phyloP scores from a whole-genome alignment of 2,329 filamentous ascomycete species.

The Sclerotinia nivalis region DNA sequence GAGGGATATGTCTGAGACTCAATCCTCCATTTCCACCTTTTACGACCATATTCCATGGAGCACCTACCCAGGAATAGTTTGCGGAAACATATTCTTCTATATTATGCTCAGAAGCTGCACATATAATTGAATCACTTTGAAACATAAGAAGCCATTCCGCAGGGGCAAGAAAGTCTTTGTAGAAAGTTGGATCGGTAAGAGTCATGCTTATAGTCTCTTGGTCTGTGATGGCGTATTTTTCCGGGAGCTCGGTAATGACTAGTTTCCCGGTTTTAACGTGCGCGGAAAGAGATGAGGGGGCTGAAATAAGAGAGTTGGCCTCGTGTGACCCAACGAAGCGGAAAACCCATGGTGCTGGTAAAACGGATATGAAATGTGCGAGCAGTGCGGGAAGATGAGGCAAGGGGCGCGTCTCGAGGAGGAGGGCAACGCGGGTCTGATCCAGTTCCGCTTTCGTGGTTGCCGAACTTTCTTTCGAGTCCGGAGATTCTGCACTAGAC shows the following conservation, averaged over 20 bases:
- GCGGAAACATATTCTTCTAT: slow-evolving; percentile 53
- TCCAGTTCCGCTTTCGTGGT: slow-evolving; percentile 40
- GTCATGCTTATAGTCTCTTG: slow-evolving; percentile 52
- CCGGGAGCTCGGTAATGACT: slow-evolving; percentile 45
- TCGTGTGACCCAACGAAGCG: slow-evolving; percentile 54
- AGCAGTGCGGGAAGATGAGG: slow-evolving; percentile 53
- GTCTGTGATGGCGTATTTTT: slow-evolving; percentile 50
- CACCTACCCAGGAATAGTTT: slow-evolving; percentile 49
- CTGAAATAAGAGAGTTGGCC: slow-evolving; percentile 47
- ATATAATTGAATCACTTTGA: slow-evolving; percentile 56
- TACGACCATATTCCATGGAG: slow-evolving; percentile 35
- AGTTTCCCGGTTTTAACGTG: slow-evolving; percentile 33
- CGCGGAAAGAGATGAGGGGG: slow-evolving; percentile 47
- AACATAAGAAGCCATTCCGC: slow-evolving; percentile 57
- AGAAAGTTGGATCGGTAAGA: slow-evolving; percentile 54
- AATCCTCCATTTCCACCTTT: slow-evolving; percentile 40
- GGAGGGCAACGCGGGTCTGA: slow-evolving; percentile 54
- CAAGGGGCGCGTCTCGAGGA: slow-evolving; percentile 54
- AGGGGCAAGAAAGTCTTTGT: slow-evolving; percentile 51
- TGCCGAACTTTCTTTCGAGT: not conserved
- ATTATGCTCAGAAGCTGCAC: slow-evolving; percentile 51
- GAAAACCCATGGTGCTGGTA: slow-evolving; percentile 58
- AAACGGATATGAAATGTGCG: slow-evolving; percentile 56
- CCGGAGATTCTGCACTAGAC: not conserved
- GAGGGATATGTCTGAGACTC: slow-evolving; percentile 31